A percentile compares a stretch with the other conserved stretches of the same genome.
These are phyloP conservation scores for Ramaria sp. DNA, from an alignment of 768 basidiomycete genomes.

Conservation along the genomic window DNA sequence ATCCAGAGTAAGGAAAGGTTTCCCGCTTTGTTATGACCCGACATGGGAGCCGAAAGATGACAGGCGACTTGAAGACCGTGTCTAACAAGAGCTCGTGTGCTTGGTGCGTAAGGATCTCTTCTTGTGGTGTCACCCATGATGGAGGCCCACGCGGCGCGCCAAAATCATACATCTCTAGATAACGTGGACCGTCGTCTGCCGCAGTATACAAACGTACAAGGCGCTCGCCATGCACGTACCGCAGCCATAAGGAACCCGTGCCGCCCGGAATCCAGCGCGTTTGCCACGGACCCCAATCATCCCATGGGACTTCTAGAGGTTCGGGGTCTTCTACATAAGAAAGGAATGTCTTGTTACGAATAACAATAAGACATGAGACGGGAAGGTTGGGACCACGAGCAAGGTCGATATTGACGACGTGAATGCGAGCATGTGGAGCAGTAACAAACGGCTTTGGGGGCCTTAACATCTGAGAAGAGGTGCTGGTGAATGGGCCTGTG, in stretches of 20 bases:
- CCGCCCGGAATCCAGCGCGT: neutral
- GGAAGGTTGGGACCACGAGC: neutral
- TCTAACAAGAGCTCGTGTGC: neutral
- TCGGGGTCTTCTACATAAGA: neutral
- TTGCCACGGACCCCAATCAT: neutral
- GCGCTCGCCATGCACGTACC: slow-evolving; percentile 6
- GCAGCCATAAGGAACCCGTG: slow-evolving; percentile 3
- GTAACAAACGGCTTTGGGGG: slow-evolving; percentile 2
- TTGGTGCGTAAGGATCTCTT: neutral
- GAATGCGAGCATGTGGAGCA: slow-evolving; percentile 2
- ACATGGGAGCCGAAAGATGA: neutral
- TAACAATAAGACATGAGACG: slow-evolving; percentile 1
- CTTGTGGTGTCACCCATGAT: neutral
- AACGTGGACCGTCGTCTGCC: neutral
- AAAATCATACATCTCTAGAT: slow-evolving; percentile 5
- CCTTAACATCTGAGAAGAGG: neutral
- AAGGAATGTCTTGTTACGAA: slow-evolving; percentile 5
- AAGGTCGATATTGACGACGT: neutral
- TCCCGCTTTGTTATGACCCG: neutral
- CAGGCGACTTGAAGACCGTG: neutral
- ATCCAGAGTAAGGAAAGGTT: neutral
- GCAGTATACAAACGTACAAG: neutral
- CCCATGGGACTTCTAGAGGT: neutral
- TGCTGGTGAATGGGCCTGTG: neutral
- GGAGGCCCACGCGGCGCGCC: slow-evolving; percentile 1